Conservation (phyloP, 495 filamentous ascomycete genomes). For the Penicillium silybi region DNA sequence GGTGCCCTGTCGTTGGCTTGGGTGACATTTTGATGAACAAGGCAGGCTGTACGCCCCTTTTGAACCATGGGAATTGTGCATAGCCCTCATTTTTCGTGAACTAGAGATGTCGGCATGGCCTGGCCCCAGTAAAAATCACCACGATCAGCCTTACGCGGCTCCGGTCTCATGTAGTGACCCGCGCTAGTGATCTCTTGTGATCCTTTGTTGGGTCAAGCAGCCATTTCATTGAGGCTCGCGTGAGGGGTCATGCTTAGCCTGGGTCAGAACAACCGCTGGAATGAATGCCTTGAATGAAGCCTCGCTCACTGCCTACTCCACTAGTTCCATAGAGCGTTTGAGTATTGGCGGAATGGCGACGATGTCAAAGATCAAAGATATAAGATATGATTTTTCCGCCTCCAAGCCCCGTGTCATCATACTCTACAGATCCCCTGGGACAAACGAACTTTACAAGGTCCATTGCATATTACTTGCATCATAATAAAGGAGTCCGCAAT, state of each 20-base stretch:
- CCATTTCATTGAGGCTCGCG: not conserved
- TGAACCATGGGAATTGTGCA: not conserved
- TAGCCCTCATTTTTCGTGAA: not conserved
- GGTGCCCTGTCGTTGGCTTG: not conserved
- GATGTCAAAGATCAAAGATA: not conserved
- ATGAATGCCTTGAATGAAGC: not conserved
- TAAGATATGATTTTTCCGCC: not conserved
- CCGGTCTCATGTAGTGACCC: not conserved
- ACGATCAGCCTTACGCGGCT: not conserved
- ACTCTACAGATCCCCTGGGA: not conserved
- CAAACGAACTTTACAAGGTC: not conserved
- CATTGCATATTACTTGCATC: constrained; percentile 15
- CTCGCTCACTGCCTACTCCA: not conserved
- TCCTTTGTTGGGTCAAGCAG: not conserved
- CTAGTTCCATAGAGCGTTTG: not conserved
- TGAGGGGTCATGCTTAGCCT: not conserved
- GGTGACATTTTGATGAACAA: not conserved
- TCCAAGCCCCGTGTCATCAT: not conserved
- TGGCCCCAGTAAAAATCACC: not conserved
- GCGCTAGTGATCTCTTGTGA: not conserved
- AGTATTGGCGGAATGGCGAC: not conserved
- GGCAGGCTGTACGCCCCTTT: not conserved
- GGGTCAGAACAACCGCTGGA: not conserved
- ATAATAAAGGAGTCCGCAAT: constrained; percentile 1
- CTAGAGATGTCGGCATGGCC: not conserved